Evolutionary conservation across 148 eudicot species (phyloP), one percentile per base, ranked within the genome.

Genomic region (Mesembryanthemum crystallinum): DNA sequence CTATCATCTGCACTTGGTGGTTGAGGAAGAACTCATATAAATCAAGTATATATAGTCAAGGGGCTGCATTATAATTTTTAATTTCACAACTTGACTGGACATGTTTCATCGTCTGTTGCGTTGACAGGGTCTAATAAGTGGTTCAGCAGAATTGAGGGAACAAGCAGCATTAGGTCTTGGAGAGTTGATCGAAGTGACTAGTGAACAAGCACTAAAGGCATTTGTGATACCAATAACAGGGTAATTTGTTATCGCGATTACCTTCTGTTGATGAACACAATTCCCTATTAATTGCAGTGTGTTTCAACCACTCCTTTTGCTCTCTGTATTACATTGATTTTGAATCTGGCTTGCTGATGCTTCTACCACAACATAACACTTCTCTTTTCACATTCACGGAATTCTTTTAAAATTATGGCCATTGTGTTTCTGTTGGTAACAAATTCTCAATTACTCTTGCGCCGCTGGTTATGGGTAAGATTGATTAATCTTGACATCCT

Each of bases 121-220:
- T 69, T 52, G 57, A 28, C 79, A 95, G 99, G 99, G 99, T 67
- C 83, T 95, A 45, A 89, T 83, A 66, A 92, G 98, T 83, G 99
- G 99, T 78, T 92, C 99, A 32, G 97, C 97, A 54, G 99, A 95
- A 78, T 80, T 95, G 65, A 87, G 99, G 79, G 99, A 92, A 81
- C 99, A 95, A 81, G 99, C 99, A 33, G 99, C 99, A 23, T 81
- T 86, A 77, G 99, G 99, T 74, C 92, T 95, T 83, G 99, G 99
- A 43, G 99, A 95, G 73, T 82, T 95, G 81, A 91, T 95, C 78
- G 99, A 95, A 86, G 97, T 92, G 72, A 95, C 99, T 29, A 88
- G 98, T 29, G 99, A 95, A 78, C 77, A 88, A 79, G 78, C 98
- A 42, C 87, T 95, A 28, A 92, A 83, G 86, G 92, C 84, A 58